Base-by-base conservation (phyloP, 2,329 filamentous ascomycete genomes). In the Beauveria scarabaeidicola region DNA sequence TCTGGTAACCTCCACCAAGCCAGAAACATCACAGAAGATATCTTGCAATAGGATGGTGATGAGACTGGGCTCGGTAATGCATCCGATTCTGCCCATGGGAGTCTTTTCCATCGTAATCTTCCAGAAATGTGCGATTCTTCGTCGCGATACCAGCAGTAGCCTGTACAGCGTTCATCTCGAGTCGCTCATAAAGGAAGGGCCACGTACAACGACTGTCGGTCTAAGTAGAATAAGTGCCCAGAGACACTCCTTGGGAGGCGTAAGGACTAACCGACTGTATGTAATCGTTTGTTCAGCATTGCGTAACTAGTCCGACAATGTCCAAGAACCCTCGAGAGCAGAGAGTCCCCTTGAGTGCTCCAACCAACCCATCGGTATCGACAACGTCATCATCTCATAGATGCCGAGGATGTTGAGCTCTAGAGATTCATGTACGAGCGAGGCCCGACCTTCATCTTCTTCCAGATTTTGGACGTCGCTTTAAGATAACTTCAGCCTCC, bases 361-460 rank as follows among this genome's bases (percentile, higher is more conserved):
- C 25, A 59, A 25, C 60, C 60, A 61, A 29, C 48, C 51, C 10
- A 48, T 56, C n/a, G 51, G 48, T 25, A 36, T 61, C 23, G 53
- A 57, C 3, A 46, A 46, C 9, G 60, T 62, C 29, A 63, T 57
- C 36, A 63, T 52, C 46, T 63, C 62, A 29, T 62, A 63, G 29
- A 63, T 13, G 21, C 60, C 59, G 3, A 63, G 50, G 21, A 62
- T 23, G 52, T 56, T 1, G 60, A 58, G 2, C 56, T 63, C 60
- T 51, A 61, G 5, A 63, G 58, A n/a, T 59, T 52, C 60, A 62
- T 46, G 29, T 58, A 63, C 15, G 60, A 58, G n/a, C 44, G 61
- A 15, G 44, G 44, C 51, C 27, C 46, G 15, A 4, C 32, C 51
- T 32, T 55, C 53, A 9, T 58, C 43, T 7, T 52, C 25, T 3